Percentiles rank a stretch among this genome's conserved stretches.
Evolutionary conservation across 441 rosid genomes (phyloP).

Genomic region (Brassica balearica): DNA sequence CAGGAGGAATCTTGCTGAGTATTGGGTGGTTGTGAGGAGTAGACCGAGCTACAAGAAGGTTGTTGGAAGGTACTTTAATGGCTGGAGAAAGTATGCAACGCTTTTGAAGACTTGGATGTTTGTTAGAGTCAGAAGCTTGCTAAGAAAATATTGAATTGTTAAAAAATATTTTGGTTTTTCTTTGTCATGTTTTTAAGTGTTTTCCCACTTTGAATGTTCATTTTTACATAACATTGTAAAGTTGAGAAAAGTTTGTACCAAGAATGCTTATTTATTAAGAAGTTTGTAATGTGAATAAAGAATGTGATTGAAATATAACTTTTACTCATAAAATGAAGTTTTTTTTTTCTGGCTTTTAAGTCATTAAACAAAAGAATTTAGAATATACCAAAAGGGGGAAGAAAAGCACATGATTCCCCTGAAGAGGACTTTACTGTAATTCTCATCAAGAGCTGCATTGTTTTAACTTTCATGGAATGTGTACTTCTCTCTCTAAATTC

Average conservation of each 20-base stretch:
- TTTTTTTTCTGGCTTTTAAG: neutral
- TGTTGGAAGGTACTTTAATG: conserved; percentile 74
- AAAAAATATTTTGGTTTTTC: conserved; percentile 13
- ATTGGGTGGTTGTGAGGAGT: conserved; percentile 71
- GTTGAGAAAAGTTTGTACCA: neutral
- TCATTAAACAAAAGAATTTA: conserved; percentile 58
- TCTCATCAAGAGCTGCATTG: conserved; percentile 42
- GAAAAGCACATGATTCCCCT: conserved; percentile 42
- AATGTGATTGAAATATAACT: conserved; percentile 38
- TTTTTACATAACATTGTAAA: conserved; percentile 26
- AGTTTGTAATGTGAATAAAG: conserved; percentile 26
- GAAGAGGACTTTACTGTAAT: conserved; percentile 43
- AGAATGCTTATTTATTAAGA: neutral
- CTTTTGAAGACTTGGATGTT: conserved; percentile 68
- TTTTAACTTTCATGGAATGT: conserved; percentile 44
- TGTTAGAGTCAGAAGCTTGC: conserved; percentile 57
- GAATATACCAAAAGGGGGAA: conserved; percentile 48
- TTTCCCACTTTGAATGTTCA: conserved; percentile 4
- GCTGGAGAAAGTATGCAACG: conserved; percentile 80
- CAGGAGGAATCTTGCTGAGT: conserved; percentile 70
- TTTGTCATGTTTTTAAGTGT: neutral
- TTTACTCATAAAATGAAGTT: conserved; percentile 6
- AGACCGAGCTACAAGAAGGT: conserved; percentile 80
- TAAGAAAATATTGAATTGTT: conserved; percentile 36
- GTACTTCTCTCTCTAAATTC: conserved; percentile 29